Base-by-base conservation (phyloP, 192 early-diverging fungal species). In the Podila verticillata region DNA sequence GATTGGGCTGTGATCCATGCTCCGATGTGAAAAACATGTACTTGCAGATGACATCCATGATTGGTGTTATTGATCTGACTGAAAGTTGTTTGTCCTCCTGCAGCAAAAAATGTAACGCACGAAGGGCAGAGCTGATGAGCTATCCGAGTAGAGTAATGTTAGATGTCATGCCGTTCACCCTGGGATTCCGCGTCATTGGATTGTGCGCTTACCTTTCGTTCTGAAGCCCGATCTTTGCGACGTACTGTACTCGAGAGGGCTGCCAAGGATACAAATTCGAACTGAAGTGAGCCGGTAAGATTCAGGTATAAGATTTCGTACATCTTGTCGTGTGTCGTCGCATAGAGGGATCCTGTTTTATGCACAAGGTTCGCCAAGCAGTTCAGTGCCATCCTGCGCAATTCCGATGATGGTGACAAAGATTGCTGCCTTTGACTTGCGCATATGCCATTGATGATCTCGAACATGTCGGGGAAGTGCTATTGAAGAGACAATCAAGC, bases 331-430 rank as follows among this genome's bases (percentile, higher is more conserved):
- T 89, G 88, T 57, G 86, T 68, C 7, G 57, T 36, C 17, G 83
- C 74, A 44, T 84, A 66, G 28, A 90, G 87, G 7, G 86, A 32
- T 17, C 91, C 92, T 20, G 86, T 88, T 31, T 86, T 87, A n/a
- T 84, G 75, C 49, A 88, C 89, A 22, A 88, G 31, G 62, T 92
- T 93, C 24, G 89, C 90, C n/a, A 94, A 60, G 68, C 91, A 91
- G 62, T 86, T 88, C 65, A 94, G 75, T 1, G 92, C 89, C 88
- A 92, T 91, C 36, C 88, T 69, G n/a, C 87, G 80, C 24, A 80
- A 57, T 62, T 90, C 83, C 9, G 32, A 48, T 17, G 66, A 34
- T 0, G 83, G 63, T 10, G 47, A 57, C 17, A 64, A 48, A 2
- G 82, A 57, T 2, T 81, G 71, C 57, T 56, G 72, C 22, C 61